A percentile compares a stretch with the other conserved stretches of the same genome.
These are phyloP conservation scores for Nematocida ausubeli DNA, from an alignment of 371 early-diverging fungal species.

Conservation along the genomic window DNA sequence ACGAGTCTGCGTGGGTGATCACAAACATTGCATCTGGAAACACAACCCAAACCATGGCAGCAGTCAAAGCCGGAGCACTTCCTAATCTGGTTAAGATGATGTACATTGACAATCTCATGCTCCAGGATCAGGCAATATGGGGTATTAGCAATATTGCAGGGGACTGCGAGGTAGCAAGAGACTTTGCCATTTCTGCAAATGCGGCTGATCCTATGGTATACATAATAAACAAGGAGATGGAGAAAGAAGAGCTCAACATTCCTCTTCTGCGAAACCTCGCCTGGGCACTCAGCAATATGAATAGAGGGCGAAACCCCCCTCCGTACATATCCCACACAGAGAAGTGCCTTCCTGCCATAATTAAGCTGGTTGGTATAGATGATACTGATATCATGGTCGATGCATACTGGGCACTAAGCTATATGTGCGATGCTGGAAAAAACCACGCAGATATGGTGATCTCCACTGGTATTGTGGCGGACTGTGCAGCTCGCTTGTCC, in stretches of 20 bases:
- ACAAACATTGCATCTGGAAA: slow-evolving; percentile 99
- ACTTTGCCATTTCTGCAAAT: slow-evolving; percentile 78
- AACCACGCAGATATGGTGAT: slow-evolving; percentile 90
- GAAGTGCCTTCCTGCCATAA: slow-evolving; percentile 73
- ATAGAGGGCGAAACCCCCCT: slow-evolving; percentile 92
- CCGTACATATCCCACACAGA: slow-evolving; percentile 70
- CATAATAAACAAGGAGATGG: slow-evolving; percentile 74
- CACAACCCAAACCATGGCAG: slow-evolving; percentile 83
- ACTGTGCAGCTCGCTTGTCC: slow-evolving; percentile 3
- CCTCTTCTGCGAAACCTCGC: slow-evolving; percentile 89
- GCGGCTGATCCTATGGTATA: slow-evolving; percentile 76
- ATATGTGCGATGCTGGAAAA: slow-evolving; percentile 86
- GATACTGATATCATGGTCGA: slow-evolving; percentile 94
- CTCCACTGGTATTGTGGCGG: slow-evolving; percentile 72
- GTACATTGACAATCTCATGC: slow-evolving; percentile 76
- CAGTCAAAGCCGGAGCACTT: slow-evolving; percentile 85
- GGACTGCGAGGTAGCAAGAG: slow-evolving; percentile 85
- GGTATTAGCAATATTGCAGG: slow-evolving; percentile 99
- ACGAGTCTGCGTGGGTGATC: slow-evolving; percentile 98
- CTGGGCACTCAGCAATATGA: slow-evolving; percentile 96
- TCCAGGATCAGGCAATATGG: slow-evolving; percentile 98
- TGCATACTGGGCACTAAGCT: slow-evolving; percentile 97
- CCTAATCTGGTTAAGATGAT: slow-evolving; percentile 84
- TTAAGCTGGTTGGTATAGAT: slow-evolving; percentile 78
- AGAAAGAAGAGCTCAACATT: slow-evolving; percentile 61